Base-by-base conservation (phyloP, 1,139 yeast species). In the Debaryomyces robertsiae region DNA sequence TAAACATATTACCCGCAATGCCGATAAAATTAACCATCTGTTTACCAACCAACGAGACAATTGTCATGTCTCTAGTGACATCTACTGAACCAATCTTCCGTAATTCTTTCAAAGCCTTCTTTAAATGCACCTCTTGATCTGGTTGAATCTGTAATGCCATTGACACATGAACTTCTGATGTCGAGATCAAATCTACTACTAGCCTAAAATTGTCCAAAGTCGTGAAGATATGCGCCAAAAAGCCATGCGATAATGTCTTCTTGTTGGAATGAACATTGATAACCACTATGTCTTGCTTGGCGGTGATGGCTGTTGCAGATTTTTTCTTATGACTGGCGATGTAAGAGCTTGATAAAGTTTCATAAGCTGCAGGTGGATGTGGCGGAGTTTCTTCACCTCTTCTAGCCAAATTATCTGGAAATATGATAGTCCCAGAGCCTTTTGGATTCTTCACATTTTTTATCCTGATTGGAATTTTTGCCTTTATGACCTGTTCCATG, bases 1-100 rank as follows among this genome's bases (percentile, higher is more conserved):
- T 84, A 67, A 93, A 93, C 97, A 93, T 93, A 50, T 89, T 84
- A 32, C 98, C 97, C 0, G 98, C 98, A 58, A 90, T 91, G 60
- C 98, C 98, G 48, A 93, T 87, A 59, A 86, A 80, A 59, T 90
- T 96, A 57, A 90, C 93, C 98, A 93, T 93, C 61, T 93, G 95
- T 57, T 88, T 90, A 31, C 98, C 98, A 34, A 93, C 98, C 41
- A 93, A 75, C 4, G 98, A 90, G 18, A 93, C 84, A 57, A 93
- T 93, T 49, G 96, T 84, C 84, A 93, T 81, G 49, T 85, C 81
- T 50, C 86, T 79, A 1, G 95, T 87, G 38, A 91, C 82, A 55
- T 93, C 98, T 32, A 93, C 96, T 1, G 84, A 72, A 32, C 98
- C 98, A 68, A 86, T 82, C 54, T 77, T 79, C 39, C 83, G 77